Percentiles rank a stretch among this genome's conserved stretches.
These are phyloP conservation scores for Peronospora belbahrii DNA, from an alignment of 352 stramenopile genomes.

Conservation along the genomic window DNA sequence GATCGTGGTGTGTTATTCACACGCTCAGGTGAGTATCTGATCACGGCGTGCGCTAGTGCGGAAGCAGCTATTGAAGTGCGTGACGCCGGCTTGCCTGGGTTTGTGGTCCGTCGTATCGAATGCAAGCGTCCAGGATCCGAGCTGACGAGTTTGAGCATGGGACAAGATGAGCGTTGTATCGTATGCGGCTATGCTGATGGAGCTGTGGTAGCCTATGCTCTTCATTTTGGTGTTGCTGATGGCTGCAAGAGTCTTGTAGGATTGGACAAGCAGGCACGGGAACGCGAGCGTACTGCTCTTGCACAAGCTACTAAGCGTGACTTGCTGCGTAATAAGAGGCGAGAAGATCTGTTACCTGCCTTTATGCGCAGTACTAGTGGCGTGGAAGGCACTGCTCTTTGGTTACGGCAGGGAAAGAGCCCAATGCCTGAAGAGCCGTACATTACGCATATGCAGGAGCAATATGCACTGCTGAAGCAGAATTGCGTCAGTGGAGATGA, in stretches of 20 bases:
- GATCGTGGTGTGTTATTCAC: conserved; percentile 69
- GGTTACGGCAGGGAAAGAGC: conserved; percentile 47
- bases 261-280: conserved; percentile 63
- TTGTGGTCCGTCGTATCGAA: conserved; percentile 68
- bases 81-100: conserved; percentile 44
- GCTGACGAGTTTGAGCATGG: conserved; percentile 64
- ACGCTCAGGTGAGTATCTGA: conserved; percentile 69
- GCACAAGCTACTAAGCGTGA: conserved; percentile 65
- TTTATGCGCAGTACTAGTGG: conserved; percentile 39
- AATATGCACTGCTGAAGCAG: conserved; percentile 60
- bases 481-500: conserved; percentile 54
- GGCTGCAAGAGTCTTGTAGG: conserved; percentile 61
- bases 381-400: conserved; percentile 31
- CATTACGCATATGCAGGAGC: conserved; percentile 56
- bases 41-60: conserved; percentile 46
- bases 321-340: conserved; percentile 49
- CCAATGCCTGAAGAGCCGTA: conserved; percentile 46
- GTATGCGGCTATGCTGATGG: conserved; percentile 77
- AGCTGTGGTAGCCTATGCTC: conserved; percentile 65
- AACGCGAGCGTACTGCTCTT: conserved; percentile 71
- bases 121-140: conserved; percentile 53
- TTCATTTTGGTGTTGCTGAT: conserved; percentile 77
- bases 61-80: conserved; percentile 76
- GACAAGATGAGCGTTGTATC: conserved; percentile 76
- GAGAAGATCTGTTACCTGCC: conserved; percentile 39